Base-by-base conservation (phyloP, 2,329 filamentous ascomycete genomes). In the Colletotrichum sojae region DNA sequence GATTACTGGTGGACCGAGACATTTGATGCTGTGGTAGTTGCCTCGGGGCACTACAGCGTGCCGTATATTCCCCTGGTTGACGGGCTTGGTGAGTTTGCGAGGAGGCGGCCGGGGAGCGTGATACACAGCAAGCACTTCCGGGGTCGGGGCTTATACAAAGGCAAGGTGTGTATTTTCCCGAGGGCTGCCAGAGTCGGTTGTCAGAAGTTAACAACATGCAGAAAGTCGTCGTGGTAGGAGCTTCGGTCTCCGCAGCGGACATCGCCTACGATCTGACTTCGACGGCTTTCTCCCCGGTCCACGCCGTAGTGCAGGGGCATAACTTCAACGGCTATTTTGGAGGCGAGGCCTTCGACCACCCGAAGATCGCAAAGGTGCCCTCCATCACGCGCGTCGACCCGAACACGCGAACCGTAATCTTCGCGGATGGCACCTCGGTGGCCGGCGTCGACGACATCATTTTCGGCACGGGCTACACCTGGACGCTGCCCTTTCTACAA, bases 401-500 rank as follows among this genome's bases (percentile, higher is more conserved):
- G 1, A 76, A 75, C 2, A 79, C 78, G 0, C 77, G 83, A n/a
- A 85, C 83, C 0, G 85, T 91, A 0, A 80, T 87, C 64, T 87
- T 92, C 55, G 80, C 83, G 43, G 87, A 91, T 67, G 89, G 88
- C 2, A 83, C 80, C 0, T 79, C 75, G 0, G 80, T 89, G 5
- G 69, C 80, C 0, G 79, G 85, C 16, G 86, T 92, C 9, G 90
- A 92, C 75, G 75, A 87, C 73, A 83, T 92, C 70, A 86, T 92
- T 70, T 90, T 92, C 69, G 90, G 89, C n/a, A 92, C 90, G 0
- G 90, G 90, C 0, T 91, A 91, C 75, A 85, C 82, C 36, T 92
- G 88, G 88, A 88, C 87, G 0, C 75, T 91, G 0, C 89, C 89
- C 0, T 92, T 91, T 74, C 90, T 2, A 85, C 86, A 12, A 1